Conservation (phyloP, 2,329 filamentous ascomycete genomes). For the Chaetomiaceae sp. region DNA sequence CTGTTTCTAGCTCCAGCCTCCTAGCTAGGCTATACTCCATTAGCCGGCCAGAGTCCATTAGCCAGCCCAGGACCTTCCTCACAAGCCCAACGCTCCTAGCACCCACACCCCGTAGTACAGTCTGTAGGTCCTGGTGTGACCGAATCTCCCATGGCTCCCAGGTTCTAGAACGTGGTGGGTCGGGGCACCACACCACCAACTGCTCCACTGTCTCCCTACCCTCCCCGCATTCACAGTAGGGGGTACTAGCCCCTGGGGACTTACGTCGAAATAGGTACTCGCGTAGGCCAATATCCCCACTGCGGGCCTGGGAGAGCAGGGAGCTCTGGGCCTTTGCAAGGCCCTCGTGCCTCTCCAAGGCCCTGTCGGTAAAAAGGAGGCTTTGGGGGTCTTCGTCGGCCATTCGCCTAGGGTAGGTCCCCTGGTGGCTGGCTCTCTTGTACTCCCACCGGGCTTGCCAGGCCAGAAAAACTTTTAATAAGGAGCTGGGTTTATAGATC, state of each 20-base stretch:
- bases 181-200: not conserved
- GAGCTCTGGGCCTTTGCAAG: too few relatives aligned
- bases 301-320: not conserved
- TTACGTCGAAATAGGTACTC: not conserved
- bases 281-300: not conserved
- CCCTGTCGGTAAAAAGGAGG: not conserved
- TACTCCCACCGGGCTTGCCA: not conserved
- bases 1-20: not conserved
- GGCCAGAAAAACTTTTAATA: too few relatives aligned
- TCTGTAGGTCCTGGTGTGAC: too few relatives aligned
- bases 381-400: not conserved
- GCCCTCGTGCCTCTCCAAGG: too few relatives aligned
- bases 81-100: too few relatives aligned
- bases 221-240: not conserved
- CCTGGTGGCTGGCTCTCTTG: not conserved
- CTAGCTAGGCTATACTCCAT: not conserved
- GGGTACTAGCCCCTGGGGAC: not conserved
- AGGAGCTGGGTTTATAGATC: too few relatives aligned
- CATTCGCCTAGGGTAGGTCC: not conserved
- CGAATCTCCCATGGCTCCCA: too few relatives aligned
- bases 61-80: not conserved
- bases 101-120: too few relatives aligned
- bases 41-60: not conserved
- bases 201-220: not conserved
- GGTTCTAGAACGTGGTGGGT: not conserved